Conservation (phyloP, 306 rosid species). For the Prinsepia uniflora region DNA sequence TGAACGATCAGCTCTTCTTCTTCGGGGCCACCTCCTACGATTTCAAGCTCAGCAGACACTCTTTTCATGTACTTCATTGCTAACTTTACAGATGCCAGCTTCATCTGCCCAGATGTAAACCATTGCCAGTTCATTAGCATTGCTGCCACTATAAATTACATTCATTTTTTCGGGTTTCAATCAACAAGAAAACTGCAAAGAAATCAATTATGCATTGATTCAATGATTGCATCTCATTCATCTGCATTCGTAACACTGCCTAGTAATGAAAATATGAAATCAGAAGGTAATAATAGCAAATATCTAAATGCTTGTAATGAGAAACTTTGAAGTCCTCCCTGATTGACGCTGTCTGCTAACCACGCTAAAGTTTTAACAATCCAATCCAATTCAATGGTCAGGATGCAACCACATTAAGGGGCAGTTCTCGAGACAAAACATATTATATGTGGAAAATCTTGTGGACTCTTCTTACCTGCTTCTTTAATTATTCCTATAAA, state of each 20-base stretch:
- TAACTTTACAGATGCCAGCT: conserved; percentile 89
- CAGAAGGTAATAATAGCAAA: background rate
- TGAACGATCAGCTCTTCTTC: conserved; percentile 96
- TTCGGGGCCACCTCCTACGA: conserved; percentile 82
- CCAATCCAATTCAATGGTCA: background rate
- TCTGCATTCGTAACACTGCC: no score
- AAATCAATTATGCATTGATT: no score
- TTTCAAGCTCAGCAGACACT: conserved; percentile 91
- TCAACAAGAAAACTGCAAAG: background rate
- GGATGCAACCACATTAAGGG: background rate
- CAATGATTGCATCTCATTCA: no score
- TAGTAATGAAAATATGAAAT: no score
- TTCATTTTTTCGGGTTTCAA: background rate
- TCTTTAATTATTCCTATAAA: conserved; percentile 6
- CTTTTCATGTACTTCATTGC: conserved; percentile 97
- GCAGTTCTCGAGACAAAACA: background rate
- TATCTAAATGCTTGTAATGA: no score
- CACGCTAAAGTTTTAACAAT: no score
- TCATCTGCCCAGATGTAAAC: conserved; percentile 48
- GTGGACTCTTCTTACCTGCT: background rate
- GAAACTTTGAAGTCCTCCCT: no score
- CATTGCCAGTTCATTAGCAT: conserved; percentile 21
- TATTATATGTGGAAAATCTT: background rate
- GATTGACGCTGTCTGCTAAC: background rate
- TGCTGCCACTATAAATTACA: background rate